Conservation (phyloP, 2,329 filamentous ascomycete species). For the Aspergillus sp. region DNA sequence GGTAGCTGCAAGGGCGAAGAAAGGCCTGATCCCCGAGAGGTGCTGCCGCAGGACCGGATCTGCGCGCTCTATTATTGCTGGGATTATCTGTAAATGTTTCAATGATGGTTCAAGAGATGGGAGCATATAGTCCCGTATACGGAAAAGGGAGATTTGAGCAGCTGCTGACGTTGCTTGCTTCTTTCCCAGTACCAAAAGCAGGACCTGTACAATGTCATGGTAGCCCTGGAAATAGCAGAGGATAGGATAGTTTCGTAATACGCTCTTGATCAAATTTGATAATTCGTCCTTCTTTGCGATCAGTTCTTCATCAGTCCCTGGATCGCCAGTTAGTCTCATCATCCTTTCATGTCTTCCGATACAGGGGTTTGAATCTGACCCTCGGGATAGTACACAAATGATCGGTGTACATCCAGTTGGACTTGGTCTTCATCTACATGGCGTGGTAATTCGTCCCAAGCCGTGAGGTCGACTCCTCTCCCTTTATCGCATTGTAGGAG, state of each 20-base stretch:
- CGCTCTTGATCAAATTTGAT: constrained; percentile 67
- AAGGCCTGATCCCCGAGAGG: constrained; percentile 71
- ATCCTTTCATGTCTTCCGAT: neutral
- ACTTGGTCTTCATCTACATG: constrained; percentile 90
- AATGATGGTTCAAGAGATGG: constrained; percentile 74
- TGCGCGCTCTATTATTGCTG: constrained; percentile 64
- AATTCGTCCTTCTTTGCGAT: constrained; percentile 65
- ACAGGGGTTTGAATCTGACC: constrained; percentile 44
- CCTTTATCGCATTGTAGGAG: constrained; percentile 35
- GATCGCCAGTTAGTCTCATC: neutral
- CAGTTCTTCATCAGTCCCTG: constrained; percentile 63
- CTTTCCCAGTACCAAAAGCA: constrained; percentile 73
- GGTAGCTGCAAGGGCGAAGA: constrained; percentile 87
- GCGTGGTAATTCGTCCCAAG: constrained; percentile 58
- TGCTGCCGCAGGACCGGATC: constrained; percentile 67
- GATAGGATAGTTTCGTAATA: constrained; percentile 71
- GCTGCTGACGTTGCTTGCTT: constrained; percentile 55
- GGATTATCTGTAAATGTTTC: constrained; percentile 77
- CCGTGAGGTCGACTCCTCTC: constrained; percentile 12
- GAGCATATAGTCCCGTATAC: constrained; percentile 97
- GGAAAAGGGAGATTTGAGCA: constrained; percentile 74
- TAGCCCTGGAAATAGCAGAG: constrained; percentile 98
- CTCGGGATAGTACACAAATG: constrained; percentile 93
- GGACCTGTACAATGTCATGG: constrained; percentile 94
- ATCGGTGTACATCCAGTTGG: constrained; percentile 80